Conservation (phyloP, 148 eudicot genomes). For the Amaranthus palmeri region DNA sequence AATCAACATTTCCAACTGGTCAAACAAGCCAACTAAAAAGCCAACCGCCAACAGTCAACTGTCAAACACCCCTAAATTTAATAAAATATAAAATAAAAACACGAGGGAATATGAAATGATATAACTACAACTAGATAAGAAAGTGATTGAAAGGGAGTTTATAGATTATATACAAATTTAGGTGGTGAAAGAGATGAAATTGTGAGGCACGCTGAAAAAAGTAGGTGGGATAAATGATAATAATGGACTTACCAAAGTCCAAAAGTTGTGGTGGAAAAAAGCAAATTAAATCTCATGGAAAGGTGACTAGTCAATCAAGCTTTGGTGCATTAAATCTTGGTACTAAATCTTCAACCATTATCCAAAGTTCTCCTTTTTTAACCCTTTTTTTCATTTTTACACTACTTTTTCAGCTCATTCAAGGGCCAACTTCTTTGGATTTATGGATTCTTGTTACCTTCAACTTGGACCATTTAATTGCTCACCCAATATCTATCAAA, state of each 20-base stretch:
- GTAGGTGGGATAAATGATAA: background rate
- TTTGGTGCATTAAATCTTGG: constrained; percentile 27
- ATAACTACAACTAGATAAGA: background rate
- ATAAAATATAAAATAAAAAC: no score
- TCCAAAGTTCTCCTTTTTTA: constrained; percentile 30
- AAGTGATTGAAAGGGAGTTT: constrained; percentile 11
- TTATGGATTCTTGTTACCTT: background rate
- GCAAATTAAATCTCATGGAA: constrained; percentile 24
- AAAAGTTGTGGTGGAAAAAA: constrained; percentile 17
- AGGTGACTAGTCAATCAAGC: constrained; percentile 29
- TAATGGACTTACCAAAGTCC: constrained; percentile 4
- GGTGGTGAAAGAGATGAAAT: background rate
- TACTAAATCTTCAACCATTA: constrained; percentile 32
- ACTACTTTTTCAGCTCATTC: constrained; percentile 22
- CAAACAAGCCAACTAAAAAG: no score
- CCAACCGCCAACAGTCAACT: no score
- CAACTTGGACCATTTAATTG: constrained; percentile 8
- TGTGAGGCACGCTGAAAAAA: constrained; percentile 3
- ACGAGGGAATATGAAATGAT: no score
- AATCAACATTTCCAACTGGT: no score
- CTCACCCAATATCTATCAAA: background rate
- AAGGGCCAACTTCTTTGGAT: constrained; percentile 18
- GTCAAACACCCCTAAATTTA: no score
- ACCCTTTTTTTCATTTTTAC: background rate
- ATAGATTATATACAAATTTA: background rate